A percentile compares a stretch with the other conserved stretches of the same genome.
phyloP scores from a whole-genome alignment of 2,329 filamentous ascomycete genomes.

The Lojkania enalia region DNA sequence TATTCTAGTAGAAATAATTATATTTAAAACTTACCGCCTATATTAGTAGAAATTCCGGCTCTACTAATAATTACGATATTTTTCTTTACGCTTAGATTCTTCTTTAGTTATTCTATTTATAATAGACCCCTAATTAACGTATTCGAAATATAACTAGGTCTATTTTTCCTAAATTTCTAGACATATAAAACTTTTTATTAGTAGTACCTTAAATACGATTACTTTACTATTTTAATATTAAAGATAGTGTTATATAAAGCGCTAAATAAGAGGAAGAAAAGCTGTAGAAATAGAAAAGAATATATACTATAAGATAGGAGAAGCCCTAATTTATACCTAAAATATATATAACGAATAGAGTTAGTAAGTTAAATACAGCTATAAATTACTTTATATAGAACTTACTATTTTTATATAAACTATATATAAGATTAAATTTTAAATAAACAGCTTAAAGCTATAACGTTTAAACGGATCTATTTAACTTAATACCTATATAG shows the following conservation, averaged over 20 bases:
- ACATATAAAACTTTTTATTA: conserved; percentile 4
- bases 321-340: conserved; percentile 6
- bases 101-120: conserved; percentile 9
- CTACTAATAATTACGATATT: conserved; percentile 8
- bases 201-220: conserved; percentile 2
- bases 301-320: conserved; percentile 6
- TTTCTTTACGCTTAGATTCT: conserved; percentile 6
- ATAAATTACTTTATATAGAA: conserved; percentile 7
- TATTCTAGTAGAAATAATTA: conserved; percentile 9
- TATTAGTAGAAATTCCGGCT: conserved; percentile 7
- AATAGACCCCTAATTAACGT: conserved; percentile 3
- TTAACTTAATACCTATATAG: conserved; percentile 8
- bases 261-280: conserved; percentile 5
- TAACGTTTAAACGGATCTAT: conserved; percentile 6
- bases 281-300: conserved; percentile 9
- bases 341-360: conserved; percentile 1
- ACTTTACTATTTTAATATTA: conserved; percentile 7
- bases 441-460: conserved; percentile 7
- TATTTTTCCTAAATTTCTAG: conserved; percentile 9
- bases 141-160: conserved; percentile 7
- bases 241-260: conserved; percentile 6
- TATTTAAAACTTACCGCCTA: conserved; percentile 7
- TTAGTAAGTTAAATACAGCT: conserved; percentile 7
- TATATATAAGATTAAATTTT: conserved; percentile 5
- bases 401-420: conserved; percentile 6